phyloP scores from a whole-genome alignment of 176 grass and related monocot species.

The Poa annua region DNA sequence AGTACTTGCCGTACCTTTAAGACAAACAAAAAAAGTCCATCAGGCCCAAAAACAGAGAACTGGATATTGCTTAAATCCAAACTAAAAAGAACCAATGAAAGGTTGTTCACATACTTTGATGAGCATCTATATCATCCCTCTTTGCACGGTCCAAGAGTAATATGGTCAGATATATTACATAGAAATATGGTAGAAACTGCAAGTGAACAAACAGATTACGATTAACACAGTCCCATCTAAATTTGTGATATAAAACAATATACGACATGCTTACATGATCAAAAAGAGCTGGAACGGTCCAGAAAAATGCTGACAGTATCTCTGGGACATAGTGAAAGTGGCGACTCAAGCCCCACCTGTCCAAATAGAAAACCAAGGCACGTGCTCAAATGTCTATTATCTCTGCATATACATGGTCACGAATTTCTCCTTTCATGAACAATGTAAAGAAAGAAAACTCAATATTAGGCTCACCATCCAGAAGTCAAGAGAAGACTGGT shows the following conservation, averaged over 20 bases:
- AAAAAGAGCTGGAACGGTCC: conserved; percentile 89
- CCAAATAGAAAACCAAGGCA: conserved; percentile 34
- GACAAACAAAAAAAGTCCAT: conserved; percentile 12
- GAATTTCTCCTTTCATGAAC: conserved; percentile 28
- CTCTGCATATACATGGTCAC: conserved; percentile 7
- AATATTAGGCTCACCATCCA: conserved; percentile 73
- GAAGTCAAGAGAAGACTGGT: conserved; percentile 92
- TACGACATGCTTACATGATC: conserved; percentile 62
- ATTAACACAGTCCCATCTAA: conserved; percentile 12
- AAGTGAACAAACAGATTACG: conserved; percentile 29
- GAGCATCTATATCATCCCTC: conserved; percentile 95
- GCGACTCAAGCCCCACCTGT: conserved; percentile 94
- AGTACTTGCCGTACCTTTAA: conserved; percentile 92
- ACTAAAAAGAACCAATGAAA: neutral
- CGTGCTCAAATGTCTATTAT: conserved; percentile 2
- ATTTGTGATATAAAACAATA: neutral
- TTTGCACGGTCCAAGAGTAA: conserved; percentile 94
- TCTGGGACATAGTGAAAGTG: conserved; percentile 99
- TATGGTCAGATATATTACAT: conserved; percentile 94
- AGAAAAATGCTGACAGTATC: conserved; percentile 92
- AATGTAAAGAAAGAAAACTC: conserved; percentile 2
- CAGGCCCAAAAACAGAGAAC: neutral
- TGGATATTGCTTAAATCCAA: conserved; percentile 14
- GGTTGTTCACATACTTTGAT: conserved; percentile 72
- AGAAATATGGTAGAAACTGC: conserved; percentile 97